Evolutionary conservation across 768 basidiomycete species (phyloP).

Genomic region (Jaapia argillacea): DNA sequence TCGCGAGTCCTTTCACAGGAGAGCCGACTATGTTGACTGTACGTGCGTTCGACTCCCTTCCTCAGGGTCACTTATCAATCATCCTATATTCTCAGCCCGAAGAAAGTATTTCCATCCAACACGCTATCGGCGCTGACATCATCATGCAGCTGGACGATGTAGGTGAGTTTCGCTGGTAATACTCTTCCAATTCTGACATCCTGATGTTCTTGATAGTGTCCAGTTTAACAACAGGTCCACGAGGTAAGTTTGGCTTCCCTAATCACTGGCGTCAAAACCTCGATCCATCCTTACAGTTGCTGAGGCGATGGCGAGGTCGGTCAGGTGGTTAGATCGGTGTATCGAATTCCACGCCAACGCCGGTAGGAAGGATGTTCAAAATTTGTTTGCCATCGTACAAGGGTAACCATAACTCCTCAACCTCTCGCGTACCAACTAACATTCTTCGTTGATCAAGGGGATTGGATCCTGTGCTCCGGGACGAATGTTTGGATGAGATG

Average conservation of each 20-base stretch:
- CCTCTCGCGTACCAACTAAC: too few relatives aligned
- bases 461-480: slow-evolving; percentile 58
- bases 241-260: too few relatives aligned
- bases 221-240: slow-evolving; percentile 69
- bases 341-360: slow-evolving; percentile 64
- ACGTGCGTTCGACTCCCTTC: slow-evolving; percentile 15
- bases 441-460: too few relatives aligned
- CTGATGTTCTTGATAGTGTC: slow-evolving; percentile 56
- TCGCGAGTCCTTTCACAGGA: slow-evolving; percentile 77
- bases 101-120: slow-evolving; percentile 85
- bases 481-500: slow-evolving; percentile 77
- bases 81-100: slow-evolving; percentile 48
- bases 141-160: slow-evolving; percentile 95
- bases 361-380: slow-evolving; percentile 58
- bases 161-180: slow-evolving; percentile 38
- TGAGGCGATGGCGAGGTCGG: slow-evolving; percentile 83
- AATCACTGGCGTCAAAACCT: too few relatives aligned
- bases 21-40: slow-evolving; percentile 86
- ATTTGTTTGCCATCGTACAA: slow-evolving; percentile 89
- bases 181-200: too few relatives aligned
- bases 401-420: too few relatives aligned
- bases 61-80: neutral
- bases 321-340: slow-evolving; percentile 87
- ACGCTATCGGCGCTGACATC: slow-evolving; percentile 86
- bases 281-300: too few relatives aligned